These are phyloP conservation scores for Fraxinus latifolia DNA, from an alignment of 305 asterid species.

Conservation along the genomic window DNA sequence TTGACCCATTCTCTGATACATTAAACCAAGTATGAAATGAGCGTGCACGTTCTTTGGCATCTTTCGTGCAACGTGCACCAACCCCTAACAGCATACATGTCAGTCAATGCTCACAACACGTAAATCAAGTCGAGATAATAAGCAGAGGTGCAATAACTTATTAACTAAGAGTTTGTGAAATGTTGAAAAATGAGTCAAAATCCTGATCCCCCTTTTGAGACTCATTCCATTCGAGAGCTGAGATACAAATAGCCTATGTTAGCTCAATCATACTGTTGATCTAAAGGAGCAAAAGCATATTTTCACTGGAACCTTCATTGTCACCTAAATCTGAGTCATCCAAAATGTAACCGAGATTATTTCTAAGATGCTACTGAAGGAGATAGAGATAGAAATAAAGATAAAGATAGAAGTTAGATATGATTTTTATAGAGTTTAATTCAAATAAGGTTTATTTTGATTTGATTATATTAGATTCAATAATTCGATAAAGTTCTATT, in stretches of 20 bases:
- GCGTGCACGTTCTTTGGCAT: conserved; percentile 98
- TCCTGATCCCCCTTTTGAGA: conserved; percentile 1
- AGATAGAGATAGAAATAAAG: background rate
- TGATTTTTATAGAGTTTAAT: too few species aligned
- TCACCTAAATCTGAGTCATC: conserved; percentile 4
- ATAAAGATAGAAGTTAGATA: background rate
- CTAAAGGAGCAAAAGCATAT: background rate
- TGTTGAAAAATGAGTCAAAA: background rate
- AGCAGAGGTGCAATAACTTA: conserved; percentile 6
- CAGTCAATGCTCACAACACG: conserved; percentile 21
- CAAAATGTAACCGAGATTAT: conserved; percentile 1
- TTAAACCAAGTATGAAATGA: conserved; percentile 91
- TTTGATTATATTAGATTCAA: background rate
- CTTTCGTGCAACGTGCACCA: conserved; percentile 91
- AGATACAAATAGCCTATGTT: background rate
- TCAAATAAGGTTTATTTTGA: background rate
- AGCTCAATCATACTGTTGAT: conserved; percentile 9
- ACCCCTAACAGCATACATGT: conserved; percentile 54
- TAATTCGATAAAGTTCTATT: too few species aligned
- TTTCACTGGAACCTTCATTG: background rate
- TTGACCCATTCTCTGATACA: conserved; percentile 98
- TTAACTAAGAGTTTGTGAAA: background rate
- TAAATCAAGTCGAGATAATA: conserved; percentile 8
- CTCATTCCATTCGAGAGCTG: conserved; percentile 7
- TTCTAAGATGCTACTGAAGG: background rate